Percentiles rank a stretch among this genome's conserved stretches.
phyloP scores from a whole-genome alignment of 176 grass and related monocot species.

The Oryza meyeriana region DNA sequence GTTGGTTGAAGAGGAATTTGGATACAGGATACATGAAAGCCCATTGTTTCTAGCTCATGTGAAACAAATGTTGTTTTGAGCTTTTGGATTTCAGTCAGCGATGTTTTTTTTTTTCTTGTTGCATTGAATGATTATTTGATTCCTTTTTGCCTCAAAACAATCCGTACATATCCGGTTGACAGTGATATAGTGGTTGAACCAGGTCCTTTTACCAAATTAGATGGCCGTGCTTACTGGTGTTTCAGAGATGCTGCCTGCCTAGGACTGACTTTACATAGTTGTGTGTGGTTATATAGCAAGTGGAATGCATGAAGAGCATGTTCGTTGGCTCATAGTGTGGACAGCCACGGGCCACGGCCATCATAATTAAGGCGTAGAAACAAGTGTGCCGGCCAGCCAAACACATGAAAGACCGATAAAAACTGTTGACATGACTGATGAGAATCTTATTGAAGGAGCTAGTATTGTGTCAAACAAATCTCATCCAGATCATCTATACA shows the following conservation, averaged over 20 bases:
- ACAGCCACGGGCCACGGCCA: no score
- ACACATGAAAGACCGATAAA: no score
- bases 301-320: no score
- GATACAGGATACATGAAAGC: not conserved
- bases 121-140: not conserved
- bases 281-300: no score
- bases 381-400: no score
- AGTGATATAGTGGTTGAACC: not conserved
- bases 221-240: not conserved
- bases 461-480: no score
- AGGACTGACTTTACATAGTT: not conserved
- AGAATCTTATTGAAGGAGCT: no score
- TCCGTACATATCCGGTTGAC: not conserved
- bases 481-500: no score
- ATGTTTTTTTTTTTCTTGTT: no score
- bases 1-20: conserved; percentile 2
- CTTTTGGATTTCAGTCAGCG: not conserved
- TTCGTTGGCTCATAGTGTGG: no score
- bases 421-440: no score
- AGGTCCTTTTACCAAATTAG: not conserved
- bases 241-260: not conserved
- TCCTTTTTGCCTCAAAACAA: not conserved
- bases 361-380: no score
- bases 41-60: not conserved
- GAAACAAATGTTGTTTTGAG: not conserved